Evolutionary conservation across 257 asterid genomes (phyloP).

Genomic region (Solanum tarijense): DNA sequence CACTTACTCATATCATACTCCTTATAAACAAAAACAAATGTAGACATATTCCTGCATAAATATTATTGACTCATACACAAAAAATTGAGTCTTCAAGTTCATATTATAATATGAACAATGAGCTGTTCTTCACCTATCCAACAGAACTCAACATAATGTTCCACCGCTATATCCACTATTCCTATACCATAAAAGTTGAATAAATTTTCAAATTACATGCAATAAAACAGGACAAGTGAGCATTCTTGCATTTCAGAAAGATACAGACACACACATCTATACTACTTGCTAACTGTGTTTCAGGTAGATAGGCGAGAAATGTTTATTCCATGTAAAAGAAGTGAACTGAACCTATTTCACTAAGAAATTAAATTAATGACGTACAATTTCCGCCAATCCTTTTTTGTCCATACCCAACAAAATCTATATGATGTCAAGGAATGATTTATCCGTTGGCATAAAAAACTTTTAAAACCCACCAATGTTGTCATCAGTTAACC

Average conservation of each 20-base stretch:
- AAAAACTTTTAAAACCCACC: background rate
- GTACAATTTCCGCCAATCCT: background rate
- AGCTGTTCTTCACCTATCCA: background rate
- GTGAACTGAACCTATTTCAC: background rate
- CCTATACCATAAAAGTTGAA: background rate
- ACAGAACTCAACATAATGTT: background rate
- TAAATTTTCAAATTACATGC: background rate
- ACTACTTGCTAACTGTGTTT: background rate
- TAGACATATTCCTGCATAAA: background rate
- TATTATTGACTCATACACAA: background rate
- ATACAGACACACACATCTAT: background rate
- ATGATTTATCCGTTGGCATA: background rate
- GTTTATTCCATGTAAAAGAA: background rate
- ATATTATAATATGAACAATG: background rate
- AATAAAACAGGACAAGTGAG: background rate
- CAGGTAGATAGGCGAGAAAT: background rate
- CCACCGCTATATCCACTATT: background rate
- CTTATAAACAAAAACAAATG: background rate
- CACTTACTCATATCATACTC: background rate
- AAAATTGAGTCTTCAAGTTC: background rate
- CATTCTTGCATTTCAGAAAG: background rate
- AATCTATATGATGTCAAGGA: background rate
- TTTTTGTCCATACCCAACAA: background rate
- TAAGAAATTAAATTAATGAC: background rate
- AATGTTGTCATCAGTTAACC: background rate